These are phyloP conservation scores for Acer negundo DNA, from an alignment of 345 rosid species.

Conservation along the genomic window DNA sequence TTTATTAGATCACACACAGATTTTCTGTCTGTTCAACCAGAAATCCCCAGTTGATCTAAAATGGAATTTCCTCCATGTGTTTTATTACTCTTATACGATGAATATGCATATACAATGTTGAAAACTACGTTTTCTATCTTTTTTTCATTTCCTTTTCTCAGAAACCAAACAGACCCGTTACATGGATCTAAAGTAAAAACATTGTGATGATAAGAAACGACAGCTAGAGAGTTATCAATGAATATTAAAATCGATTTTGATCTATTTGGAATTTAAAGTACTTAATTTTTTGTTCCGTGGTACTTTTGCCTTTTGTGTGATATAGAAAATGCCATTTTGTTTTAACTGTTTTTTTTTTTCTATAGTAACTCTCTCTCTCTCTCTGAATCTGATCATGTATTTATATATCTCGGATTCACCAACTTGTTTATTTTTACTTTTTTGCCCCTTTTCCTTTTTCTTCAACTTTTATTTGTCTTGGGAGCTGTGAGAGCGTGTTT, in stretches of 20 bases:
- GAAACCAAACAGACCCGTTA: conserved; percentile 13
- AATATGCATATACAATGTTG: too few species aligned
- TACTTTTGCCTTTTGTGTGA: conserved; percentile 11
- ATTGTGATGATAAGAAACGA: background rate
- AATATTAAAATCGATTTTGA: background rate
- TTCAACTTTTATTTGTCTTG: background rate
- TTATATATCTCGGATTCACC: conserved; percentile 4
- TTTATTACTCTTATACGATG: background rate
- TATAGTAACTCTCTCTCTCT: background rate
- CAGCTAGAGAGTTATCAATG: background rate
- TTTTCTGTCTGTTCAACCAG: too few species aligned
- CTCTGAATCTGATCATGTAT: background rate
- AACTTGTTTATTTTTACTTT: background rate
- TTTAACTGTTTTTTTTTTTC: background rate
- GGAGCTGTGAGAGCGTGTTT: conserved; percentile 1
- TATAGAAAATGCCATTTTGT: background rate
- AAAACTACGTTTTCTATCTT: background rate
- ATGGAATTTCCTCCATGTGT: background rate
- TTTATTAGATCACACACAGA: too few species aligned
- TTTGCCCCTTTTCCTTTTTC: background rate
- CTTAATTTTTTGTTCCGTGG: conserved; percentile 31
- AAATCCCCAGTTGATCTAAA: background rate
- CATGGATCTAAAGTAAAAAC: background rate
- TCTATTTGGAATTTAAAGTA: conserved; percentile 7
- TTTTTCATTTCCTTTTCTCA: background rate